phyloP scores from a whole-genome alignment of 495 filamentous ascomycete genomes.

The Hypoxylon fuscum region DNA sequence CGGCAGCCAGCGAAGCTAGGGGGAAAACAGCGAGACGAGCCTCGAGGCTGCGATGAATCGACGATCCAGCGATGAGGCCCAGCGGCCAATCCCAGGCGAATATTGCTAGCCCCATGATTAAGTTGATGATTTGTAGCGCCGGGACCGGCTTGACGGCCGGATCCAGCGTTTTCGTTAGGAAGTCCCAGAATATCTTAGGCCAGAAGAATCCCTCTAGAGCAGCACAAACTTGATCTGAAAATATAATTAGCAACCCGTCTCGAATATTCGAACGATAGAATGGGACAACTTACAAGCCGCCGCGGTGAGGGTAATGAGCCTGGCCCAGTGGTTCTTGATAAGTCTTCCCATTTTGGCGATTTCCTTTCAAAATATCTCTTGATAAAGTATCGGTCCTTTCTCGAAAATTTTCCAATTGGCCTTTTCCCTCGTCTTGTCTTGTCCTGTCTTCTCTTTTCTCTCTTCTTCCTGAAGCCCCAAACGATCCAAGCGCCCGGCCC shows the following conservation, averaged over 20 bases:
- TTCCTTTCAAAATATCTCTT: slow-evolving; percentile 21
- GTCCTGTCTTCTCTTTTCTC: slow-evolving; percentile 22
- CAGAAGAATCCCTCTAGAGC: slow-evolving; percentile 92
- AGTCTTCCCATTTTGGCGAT: slow-evolving; percentile 82
- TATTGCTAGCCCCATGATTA: slow-evolving; percentile 84
- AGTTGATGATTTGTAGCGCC: slow-evolving; percentile 91
- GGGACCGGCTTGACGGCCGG: slow-evolving; percentile 85
- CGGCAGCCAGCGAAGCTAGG: slow-evolving; percentile 74
- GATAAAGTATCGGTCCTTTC: slow-evolving; percentile 31
- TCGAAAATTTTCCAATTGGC: slow-evolving; percentile 21
- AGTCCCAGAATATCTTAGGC: slow-evolving; percentile 99
- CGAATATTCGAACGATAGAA: neutral
- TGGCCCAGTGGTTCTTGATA: slow-evolving; percentile 99
- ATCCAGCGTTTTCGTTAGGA: slow-evolving; percentile 90
- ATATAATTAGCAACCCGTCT: slow-evolving; percentile 43
- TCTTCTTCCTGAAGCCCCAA: slow-evolving; percentile 36
- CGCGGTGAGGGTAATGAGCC: slow-evolving; percentile 88
- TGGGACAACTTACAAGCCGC: slow-evolving; percentile 72
- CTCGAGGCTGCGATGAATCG: slow-evolving; percentile 87
- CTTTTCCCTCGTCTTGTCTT: slow-evolving; percentile 31
- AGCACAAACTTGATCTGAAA: slow-evolving; percentile 83
- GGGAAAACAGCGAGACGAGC: slow-evolving; percentile 85
- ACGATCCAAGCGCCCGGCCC: slow-evolving; percentile 30
- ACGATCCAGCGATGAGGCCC: slow-evolving; percentile 67
- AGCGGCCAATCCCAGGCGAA: slow-evolving; percentile 95